These are phyloP conservation scores for Leptodontidium sp. DNA, from an alignment of 2,329 filamentous ascomycete genomes.

Conservation along the genomic window DNA sequence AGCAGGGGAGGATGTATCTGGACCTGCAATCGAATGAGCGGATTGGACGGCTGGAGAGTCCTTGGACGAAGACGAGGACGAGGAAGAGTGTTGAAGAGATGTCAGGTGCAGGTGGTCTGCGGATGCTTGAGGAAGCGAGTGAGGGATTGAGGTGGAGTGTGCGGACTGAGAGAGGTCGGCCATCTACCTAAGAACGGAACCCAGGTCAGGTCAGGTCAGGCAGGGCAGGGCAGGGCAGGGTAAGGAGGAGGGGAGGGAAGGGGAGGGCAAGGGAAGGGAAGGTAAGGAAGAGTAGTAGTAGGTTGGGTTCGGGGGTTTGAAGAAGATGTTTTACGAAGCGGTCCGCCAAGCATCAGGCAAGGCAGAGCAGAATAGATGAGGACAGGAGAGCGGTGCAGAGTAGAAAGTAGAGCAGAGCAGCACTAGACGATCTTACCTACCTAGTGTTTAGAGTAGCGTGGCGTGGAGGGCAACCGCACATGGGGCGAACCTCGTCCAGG, in stretches of 20 bases:
- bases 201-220: background rate
- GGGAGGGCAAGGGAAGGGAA: background rate
- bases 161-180: constrained; percentile 30
- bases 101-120: constrained; percentile 27
- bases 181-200: constrained; percentile 24
- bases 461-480: background rate
- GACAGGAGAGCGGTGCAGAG: constrained; percentile 11
- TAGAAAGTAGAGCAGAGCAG: background rate
- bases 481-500: background rate
- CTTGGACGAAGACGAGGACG: constrained; percentile 23
- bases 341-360: constrained; percentile 12
- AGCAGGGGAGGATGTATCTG: constrained; percentile 7
- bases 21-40: constrained; percentile 13
- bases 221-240: background rate
- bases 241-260: constrained; percentile 9
- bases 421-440: too few species aligned
- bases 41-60: constrained; percentile 15
- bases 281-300: background rate
- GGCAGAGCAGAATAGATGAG: background rate
- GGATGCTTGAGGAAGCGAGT: constrained; percentile 27
- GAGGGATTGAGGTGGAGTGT: constrained; percentile 17
- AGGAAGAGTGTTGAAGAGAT: constrained; percentile 12
- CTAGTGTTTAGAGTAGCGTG: too few species aligned
- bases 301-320: background rate
- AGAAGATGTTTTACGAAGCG: constrained; percentile 14